Conservation (phyloP, 1,284 basidiomycete species). For the Melanopsichium pennsylvanicum region DNA sequence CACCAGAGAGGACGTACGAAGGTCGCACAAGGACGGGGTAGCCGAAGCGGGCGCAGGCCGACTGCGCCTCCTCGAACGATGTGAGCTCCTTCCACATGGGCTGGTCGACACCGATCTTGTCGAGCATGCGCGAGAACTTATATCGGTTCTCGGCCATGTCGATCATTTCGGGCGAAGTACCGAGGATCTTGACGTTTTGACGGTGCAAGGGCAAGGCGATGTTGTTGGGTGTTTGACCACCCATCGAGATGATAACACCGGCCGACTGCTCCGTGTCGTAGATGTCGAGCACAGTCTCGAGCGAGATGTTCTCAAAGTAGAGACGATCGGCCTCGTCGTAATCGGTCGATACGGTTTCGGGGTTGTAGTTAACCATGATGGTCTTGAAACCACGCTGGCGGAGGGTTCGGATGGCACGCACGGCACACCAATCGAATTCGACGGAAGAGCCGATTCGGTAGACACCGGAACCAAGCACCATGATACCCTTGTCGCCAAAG, state of each 20-base stretch:
- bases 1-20: conserved; percentile 96
- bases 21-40: conserved; percentile 96
- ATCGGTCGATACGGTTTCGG: conserved; percentile 98
- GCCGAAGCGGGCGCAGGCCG: conserved; percentile 68
- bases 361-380: conserved; percentile 99
- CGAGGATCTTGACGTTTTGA: conserved; percentile 96
- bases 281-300: conserved; percentile 96
- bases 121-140: conserved; percentile 97
- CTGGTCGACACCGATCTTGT: conserved; percentile 97
- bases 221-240: conserved; percentile 98
- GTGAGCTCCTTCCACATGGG: conserved; percentile 97
- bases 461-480: conserved; percentile 97
- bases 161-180: conserved; percentile 99
- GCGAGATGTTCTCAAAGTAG: conserved; percentile 97
- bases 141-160: conserved; percentile 98
- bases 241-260: conserved; percentile 96
- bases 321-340: conserved; percentile 98
- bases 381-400: conserved; percentile 94
- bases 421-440: conserved; percentile 99
- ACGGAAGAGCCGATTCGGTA: conserved; percentile 99
- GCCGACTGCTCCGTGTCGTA: conserved; percentile 89
- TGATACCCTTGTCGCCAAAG: conserved; percentile 90
- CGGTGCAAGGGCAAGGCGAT: conserved; percentile 92
- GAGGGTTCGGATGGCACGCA: conserved; percentile 92
- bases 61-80: conserved; percentile 83